These are phyloP conservation scores for Cladosporium halotolerans DNA, from an alignment of 2,329 filamentous ascomycete species.

Conservation along the genomic window DNA sequence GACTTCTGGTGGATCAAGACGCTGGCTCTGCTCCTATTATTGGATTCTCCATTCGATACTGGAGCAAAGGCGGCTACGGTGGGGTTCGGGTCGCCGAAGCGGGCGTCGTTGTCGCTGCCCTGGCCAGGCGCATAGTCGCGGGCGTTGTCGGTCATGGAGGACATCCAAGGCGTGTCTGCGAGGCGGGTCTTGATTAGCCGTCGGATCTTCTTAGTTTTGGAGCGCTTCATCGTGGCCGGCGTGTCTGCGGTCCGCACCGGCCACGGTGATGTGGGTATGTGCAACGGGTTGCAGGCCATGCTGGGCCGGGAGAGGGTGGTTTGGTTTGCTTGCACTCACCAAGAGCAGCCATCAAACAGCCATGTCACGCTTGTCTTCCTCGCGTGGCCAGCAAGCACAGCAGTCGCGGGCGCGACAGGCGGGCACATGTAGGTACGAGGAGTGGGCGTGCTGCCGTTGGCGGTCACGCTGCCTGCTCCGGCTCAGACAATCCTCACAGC, in stretches of 20 bases:
- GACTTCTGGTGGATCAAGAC: slow-evolving; percentile 97
- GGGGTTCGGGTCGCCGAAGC: slow-evolving; percentile 45
- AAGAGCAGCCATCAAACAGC: slow-evolving; percentile 23
- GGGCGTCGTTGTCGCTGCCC: slow-evolving; percentile 14
- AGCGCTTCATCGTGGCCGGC: neutral
- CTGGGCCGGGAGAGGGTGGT: neutral
- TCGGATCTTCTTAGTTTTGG: slow-evolving; percentile 7
- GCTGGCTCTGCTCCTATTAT: slow-evolving; percentile 16
- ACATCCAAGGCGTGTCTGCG: slow-evolving; percentile 45
- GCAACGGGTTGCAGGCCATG: neutral
- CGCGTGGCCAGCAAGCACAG: slow-evolving; percentile 3
- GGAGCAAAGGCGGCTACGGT: slow-evolving; percentile 91
- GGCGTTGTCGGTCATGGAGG: slow-evolving; percentile 42
- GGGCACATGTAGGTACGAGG: slow-evolving; percentile 1
- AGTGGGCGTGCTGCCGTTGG: neutral
- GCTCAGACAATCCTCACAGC: neutral
- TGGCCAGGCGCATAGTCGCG: slow-evolving; percentile 38
- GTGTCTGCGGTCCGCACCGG: neutral
- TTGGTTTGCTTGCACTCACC: slow-evolving; percentile 14
- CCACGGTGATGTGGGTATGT: neutral
- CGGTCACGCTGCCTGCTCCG: neutral
- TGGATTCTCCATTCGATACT: slow-evolving; percentile 53
- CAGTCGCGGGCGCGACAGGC: neutral
- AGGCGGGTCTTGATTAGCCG: slow-evolving; percentile 15
- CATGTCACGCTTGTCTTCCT: slow-evolving; percentile 4